These are phyloP conservation scores for Pyricularia grisea DNA, from an alignment of 2,329 filamentous ascomycete species.

Conservation along the genomic window DNA sequence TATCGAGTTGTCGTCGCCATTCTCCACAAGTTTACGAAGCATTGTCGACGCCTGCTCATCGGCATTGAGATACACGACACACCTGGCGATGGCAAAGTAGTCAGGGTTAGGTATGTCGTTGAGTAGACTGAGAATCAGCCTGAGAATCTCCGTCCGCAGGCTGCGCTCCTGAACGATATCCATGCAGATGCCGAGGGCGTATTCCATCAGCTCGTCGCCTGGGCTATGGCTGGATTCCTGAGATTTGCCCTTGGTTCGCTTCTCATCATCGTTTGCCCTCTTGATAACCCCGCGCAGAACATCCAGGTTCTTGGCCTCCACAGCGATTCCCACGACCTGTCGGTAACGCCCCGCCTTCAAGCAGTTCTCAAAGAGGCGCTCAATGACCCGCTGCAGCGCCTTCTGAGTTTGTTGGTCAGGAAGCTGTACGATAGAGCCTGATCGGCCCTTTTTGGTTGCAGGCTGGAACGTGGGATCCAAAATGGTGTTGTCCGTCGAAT, in stretches of 20 bases:
- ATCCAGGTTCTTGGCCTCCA: slow-evolving; percentile 87
- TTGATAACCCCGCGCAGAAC: slow-evolving; percentile 81
- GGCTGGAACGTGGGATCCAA: slow-evolving; percentile 49
- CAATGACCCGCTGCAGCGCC: slow-evolving; percentile 74
- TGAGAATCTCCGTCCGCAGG: slow-evolving; percentile 74
- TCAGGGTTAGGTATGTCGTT: slow-evolving; percentile 88
- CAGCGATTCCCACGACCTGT: slow-evolving; percentile 92
- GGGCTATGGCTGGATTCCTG: slow-evolving; percentile 43
- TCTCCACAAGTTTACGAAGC: slow-evolving; percentile 70
- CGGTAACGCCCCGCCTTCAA: slow-evolving; percentile 79
- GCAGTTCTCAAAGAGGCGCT: slow-evolving; percentile 85
- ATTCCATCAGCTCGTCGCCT: slow-evolving; percentile 93
- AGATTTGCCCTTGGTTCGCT: slow-evolving; percentile 53
- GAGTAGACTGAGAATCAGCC: slow-evolving; percentile 87
- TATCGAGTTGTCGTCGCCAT: slow-evolving; percentile 67
- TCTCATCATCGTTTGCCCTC: slow-evolving; percentile 79
- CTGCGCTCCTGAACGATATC: slow-evolving; percentile 90
- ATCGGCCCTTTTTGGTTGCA: slow-evolving; percentile 40
- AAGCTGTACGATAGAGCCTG: slow-evolving; percentile 54
- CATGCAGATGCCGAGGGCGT: slow-evolving; percentile 93
- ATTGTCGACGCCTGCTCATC: slow-evolving; percentile 85
- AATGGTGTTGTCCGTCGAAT: slow-evolving; percentile 55
- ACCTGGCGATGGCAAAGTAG: slow-evolving; percentile 97
- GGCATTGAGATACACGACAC: slow-evolving; percentile 90
- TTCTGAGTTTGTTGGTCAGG: slow-evolving; percentile 63